phyloP scores from a whole-genome alignment of 2,329 filamentous ascomycete genomes.

The Cytospora chrysosperma region DNA sequence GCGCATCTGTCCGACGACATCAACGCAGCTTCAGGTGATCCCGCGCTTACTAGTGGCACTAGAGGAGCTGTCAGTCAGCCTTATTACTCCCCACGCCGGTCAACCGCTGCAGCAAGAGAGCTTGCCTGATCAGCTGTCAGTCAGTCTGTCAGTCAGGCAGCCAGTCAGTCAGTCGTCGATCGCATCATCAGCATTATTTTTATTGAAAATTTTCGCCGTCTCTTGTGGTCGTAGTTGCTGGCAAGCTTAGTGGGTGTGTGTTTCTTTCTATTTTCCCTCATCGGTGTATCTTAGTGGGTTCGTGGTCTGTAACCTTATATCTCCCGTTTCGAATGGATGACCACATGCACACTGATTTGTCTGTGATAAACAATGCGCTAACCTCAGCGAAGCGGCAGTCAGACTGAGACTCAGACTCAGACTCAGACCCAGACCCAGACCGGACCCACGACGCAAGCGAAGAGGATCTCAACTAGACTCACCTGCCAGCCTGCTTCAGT shows the following conservation, averaged over 20 bases:
- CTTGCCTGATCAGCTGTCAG: constrained; percentile 6
- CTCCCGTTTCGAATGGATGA: not conserved
- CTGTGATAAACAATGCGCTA: constrained; percentile 8
- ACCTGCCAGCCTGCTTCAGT: too few species aligned
- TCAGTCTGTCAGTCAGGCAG: not conserved
- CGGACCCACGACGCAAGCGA: not conserved
- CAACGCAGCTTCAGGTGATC: not conserved
- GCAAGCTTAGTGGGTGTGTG: not conserved
- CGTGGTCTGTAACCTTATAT: not conserved
- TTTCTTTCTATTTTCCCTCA: not conserved
- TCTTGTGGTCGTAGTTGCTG: not conserved
- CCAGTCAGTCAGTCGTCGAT: not conserved
- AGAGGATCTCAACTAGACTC: too few species aligned
- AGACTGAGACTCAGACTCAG: too few species aligned
- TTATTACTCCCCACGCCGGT: not conserved
- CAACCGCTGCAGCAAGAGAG: constrained; percentile 4
- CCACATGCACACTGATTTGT: not conserved
- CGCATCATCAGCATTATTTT: not conserved
- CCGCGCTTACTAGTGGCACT: not conserved
- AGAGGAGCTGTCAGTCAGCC: constrained; percentile 3
- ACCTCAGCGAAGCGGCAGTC: constrained; percentile 9
- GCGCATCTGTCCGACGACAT: not conserved
- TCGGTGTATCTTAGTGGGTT: not conserved
- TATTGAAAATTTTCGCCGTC: not conserved
- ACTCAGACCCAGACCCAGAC: too few species aligned